phyloP scores from a whole-genome alignment of 2,329 filamentous ascomycete species.

The Diaporthe humulicola region DNA sequence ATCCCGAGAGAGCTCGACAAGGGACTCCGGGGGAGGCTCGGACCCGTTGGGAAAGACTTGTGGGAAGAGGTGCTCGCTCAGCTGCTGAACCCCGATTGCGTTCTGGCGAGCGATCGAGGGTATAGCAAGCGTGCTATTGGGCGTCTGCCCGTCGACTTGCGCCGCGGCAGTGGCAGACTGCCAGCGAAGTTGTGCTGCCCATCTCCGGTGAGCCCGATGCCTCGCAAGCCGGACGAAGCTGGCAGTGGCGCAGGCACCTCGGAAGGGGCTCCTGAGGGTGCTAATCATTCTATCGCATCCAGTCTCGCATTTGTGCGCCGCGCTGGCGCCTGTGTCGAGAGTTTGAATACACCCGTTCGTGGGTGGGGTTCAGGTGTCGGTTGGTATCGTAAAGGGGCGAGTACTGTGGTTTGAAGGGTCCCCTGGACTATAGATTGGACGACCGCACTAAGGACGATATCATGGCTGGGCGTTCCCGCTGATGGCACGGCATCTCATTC shows the following conservation, averaged over 20 bases:
- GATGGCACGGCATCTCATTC: not conserved
- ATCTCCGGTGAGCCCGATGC: constrained; percentile 58
- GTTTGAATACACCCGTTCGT: not conserved
- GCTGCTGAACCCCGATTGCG: constrained; percentile 93
- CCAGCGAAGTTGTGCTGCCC: constrained; percentile 58
- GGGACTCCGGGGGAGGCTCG: constrained; percentile 73
- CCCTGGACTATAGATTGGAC: constrained; percentile 29
- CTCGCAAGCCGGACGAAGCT: constrained; percentile 66
- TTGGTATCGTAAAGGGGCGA: constrained; percentile 9
- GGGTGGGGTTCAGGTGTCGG: not conserved
- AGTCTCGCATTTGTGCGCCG: constrained; percentile 23
- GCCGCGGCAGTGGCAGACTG: constrained; percentile 49
- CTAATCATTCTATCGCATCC: constrained; percentile 54
- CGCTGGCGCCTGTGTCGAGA: not conserved
- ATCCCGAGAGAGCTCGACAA: constrained; percentile 84
- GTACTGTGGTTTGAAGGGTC: not conserved
- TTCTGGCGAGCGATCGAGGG: constrained; percentile 80
- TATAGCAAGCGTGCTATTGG: constrained; percentile 54
- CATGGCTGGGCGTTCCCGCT: constrained; percentile 25
- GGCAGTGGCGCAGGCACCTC: constrained; percentile 55
- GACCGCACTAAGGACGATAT: constrained; percentile 28
- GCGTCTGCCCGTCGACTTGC: constrained; percentile 34
- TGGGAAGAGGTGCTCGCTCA: constrained; percentile 84
- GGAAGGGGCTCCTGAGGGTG: constrained; percentile 53
- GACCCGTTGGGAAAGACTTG: constrained; percentile 80